Conservation (phyloP, 192 early-diverging fungal genomes). For the Backusella parvicylindrica region DNA sequence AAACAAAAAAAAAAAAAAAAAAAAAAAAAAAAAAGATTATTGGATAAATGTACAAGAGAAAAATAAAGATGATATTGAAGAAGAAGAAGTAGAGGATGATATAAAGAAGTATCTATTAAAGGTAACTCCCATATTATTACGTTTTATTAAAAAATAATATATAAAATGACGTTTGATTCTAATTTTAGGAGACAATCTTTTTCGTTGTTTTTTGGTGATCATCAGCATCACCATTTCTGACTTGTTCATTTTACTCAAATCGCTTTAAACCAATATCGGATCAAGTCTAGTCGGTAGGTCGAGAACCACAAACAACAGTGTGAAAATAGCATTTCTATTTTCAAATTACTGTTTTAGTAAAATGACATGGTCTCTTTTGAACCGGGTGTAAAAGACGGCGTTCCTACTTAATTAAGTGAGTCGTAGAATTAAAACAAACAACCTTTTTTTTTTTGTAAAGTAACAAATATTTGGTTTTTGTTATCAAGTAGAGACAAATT, state of each 20-base stretch:
- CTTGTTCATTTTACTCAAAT: not conserved
- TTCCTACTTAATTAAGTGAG: not conserved
- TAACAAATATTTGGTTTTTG: not conserved
- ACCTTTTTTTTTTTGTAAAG: not conserved
- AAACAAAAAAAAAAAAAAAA: not conserved
- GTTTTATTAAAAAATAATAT: too few relatives aligned
- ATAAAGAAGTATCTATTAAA: not conserved
- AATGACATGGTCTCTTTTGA: too few relatives aligned
- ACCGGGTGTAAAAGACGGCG: not conserved
- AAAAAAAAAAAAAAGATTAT: too few relatives aligned
- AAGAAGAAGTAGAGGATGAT: too few relatives aligned
- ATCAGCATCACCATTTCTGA: too few relatives aligned
- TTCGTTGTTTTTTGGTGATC: not conserved
- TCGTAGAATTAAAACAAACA: not conserved
- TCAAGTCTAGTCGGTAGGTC: too few relatives aligned
- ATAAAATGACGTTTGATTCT: not conserved
- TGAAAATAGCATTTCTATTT: not conserved
- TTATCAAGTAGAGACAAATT: not conserved
- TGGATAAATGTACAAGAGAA: too few relatives aligned
- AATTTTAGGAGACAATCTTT: not conserved
- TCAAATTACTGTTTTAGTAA: too few relatives aligned
- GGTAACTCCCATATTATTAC: not conserved
- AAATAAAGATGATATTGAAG: too few relatives aligned
- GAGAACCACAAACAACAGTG: too few relatives aligned
- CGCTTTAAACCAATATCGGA: not conserved